A percentile compares a stretch with the other conserved stretches of the same genome.
Conservation (phyloP, 371 early-diverging fungal species). For the Saksenaea vasiformis region DNA sequence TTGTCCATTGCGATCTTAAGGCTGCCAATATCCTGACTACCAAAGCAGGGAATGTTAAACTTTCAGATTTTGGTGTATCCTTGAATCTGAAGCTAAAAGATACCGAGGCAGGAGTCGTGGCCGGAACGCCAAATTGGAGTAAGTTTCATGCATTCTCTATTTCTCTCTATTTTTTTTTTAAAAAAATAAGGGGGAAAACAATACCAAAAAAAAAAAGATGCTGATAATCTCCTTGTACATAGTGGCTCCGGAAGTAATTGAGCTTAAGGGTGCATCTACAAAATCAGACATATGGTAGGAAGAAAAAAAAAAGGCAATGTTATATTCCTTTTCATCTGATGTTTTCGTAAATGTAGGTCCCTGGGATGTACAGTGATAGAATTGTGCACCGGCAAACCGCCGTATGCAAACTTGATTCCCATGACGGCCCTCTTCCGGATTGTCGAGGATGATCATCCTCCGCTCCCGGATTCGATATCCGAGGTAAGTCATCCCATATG, state of each 20-base stretch:
- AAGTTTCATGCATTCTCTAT: slow-evolving; percentile 18
- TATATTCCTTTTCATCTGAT: background rate
- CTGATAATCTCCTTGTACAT: background rate
- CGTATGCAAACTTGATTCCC: slow-evolving; percentile 71
- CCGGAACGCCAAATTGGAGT: slow-evolving; percentile 96
- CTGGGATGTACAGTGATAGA: slow-evolving; percentile 87
- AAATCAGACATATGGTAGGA: slow-evolving; percentile 83
- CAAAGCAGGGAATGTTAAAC: slow-evolving; percentile 86
- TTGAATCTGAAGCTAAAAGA: slow-evolving; percentile 68
- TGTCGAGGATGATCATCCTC: slow-evolving; percentile 83
- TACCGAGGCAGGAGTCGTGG: slow-evolving; percentile 61
- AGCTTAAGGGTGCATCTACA: slow-evolving; percentile 74
- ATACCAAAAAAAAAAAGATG: background rate
- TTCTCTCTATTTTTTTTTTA: background rate
- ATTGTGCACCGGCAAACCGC: slow-evolving; percentile 83
- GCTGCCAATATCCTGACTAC: slow-evolving; percentile 92
- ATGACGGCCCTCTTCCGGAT: slow-evolving; percentile 86
- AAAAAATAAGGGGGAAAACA: too few relatives aligned
- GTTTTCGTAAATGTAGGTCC: slow-evolving; percentile 51
- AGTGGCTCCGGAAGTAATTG: slow-evolving; percentile 95
- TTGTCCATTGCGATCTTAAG: slow-evolving; percentile 95
- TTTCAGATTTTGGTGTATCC: slow-evolving; percentile 93
- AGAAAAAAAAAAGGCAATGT: background rate
- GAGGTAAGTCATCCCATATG: slow-evolving; percentile 32
- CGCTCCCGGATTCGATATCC: slow-evolving; percentile 74